These are phyloP conservation scores for Chlamydomonas eustigma DNA, from an alignment of 139 green algal genomes.

Conservation along the genomic window DNA sequence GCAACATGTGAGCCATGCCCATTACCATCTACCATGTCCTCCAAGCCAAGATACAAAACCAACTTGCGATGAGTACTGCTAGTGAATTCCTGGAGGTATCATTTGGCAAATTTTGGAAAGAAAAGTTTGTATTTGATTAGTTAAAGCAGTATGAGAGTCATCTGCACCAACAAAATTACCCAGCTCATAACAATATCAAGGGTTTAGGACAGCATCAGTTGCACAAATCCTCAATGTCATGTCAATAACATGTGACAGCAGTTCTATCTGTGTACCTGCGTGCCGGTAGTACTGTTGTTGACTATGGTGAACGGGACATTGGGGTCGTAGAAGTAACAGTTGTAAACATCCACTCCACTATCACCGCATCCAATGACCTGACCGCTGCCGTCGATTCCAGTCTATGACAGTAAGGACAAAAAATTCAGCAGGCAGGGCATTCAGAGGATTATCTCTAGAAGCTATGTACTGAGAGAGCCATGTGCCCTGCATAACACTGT, in stretches of 20 bases:
- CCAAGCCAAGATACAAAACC: constrained; percentile 34
- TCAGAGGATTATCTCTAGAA: not conserved
- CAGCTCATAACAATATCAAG: no score
- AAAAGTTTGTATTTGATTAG: no score
- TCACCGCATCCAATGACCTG: constrained; percentile 88
- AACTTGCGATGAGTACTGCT: constrained; percentile 77
- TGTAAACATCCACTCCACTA: constrained; percentile 73
- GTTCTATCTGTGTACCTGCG: no score
- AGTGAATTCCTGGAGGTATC: constrained; percentile 43
- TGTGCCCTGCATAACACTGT: not conserved
- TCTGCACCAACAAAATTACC: no score
- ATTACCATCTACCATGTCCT: constrained; percentile 62
- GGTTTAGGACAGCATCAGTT: no score
- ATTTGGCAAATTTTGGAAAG: not conserved
- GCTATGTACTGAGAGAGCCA: not conserved
- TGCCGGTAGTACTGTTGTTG: no score
- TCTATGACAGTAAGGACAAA: not conserved
- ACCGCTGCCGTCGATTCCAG: constrained; percentile 41
- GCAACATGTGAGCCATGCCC: constrained; percentile 89
- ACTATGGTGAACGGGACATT: constrained; percentile 16
- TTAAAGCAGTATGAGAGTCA: no score
- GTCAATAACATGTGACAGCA: no score
- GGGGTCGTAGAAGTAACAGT: constrained; percentile 81
- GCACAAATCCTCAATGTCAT: no score
- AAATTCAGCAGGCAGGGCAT: not conserved